These are phyloP conservation scores for Phaeoacremonium minimum DNA, from an alignment of 2,329 filamentous ascomycete genomes.

Conservation along the genomic window DNA sequence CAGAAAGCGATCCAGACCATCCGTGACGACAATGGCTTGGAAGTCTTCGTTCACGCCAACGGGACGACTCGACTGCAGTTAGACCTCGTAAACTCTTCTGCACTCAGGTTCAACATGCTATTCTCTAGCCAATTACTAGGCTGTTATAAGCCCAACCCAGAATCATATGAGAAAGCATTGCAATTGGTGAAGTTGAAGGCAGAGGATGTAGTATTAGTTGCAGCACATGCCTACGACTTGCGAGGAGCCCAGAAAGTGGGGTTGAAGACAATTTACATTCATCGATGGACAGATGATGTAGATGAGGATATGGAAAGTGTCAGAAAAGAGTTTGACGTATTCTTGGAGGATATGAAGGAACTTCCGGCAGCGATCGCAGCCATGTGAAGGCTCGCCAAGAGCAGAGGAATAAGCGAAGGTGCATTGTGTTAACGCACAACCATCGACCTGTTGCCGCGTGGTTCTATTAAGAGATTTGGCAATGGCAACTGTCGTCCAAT, in stretches of 20 bases:
- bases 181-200: conserved; percentile 35
- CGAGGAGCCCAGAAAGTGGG: conserved; percentile 41
- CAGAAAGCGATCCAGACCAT: conserved; percentile 32
- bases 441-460: no score
- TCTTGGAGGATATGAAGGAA: background rate
- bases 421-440: no score
- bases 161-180: conserved; percentile 39
- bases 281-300: conserved; percentile 48
- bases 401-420: no score
- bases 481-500: no score
- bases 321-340: background rate
- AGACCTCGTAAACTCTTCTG: conserved; percentile 41
- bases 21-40: conserved; percentile 25
- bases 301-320: conserved; percentile 31
- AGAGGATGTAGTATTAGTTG: conserved; percentile 46
- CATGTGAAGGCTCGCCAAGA: no score
- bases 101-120: conserved; percentile 43
- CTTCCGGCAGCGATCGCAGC: background rate
- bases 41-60: conserved; percentile 49
- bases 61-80: conserved; percentile 51
- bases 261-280: conserved; percentile 47
- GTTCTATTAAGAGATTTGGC: no score
- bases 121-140: conserved; percentile 48
- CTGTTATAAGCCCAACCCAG: conserved; percentile 40
- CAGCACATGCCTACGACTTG: conserved; percentile 50